A percentile compares a stretch with the other conserved stretches of the same genome.
phyloP scores from a whole-genome alignment of 176 grass and related monocot species.

The Paspalum notatum region DNA sequence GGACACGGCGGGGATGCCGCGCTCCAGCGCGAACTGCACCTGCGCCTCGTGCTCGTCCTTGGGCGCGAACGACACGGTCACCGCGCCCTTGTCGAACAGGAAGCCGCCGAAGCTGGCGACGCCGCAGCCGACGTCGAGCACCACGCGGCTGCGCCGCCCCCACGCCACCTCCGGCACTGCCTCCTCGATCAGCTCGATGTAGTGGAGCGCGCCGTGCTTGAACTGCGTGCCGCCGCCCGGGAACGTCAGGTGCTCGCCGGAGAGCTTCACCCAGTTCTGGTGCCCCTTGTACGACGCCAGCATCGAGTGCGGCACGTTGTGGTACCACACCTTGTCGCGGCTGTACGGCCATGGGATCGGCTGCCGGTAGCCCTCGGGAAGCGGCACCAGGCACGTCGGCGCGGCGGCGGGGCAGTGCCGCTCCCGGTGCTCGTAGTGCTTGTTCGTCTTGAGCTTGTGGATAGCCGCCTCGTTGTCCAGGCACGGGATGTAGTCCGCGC shows the following conservation, averaged over 20 bases:
- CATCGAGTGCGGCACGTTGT: constrained; percentile 77
- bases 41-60: constrained; percentile 99
- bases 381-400: constrained; percentile 70
- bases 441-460: constrained; percentile 57
- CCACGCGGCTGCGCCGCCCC: constrained; percentile 74
- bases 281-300: constrained; percentile 71
- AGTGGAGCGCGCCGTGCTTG: constrained; percentile 66
- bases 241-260: constrained; percentile 79
- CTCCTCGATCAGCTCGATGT: constrained; percentile 73
- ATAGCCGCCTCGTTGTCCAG: constrained; percentile 80
- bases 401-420: constrained; percentile 73
- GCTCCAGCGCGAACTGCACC: constrained; percentile 88
- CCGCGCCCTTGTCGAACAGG: constrained; percentile 68
- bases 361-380: constrained; percentile 60
- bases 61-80: constrained; percentile 92
- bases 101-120: constrained; percentile 91
- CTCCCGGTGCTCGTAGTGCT: constrained; percentile 92
- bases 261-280: constrained; percentile 92
- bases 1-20: constrained; percentile 81
- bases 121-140: constrained; percentile 90
- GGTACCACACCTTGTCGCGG: constrained; percentile 90
- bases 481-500: constrained; percentile 92
- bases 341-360: constrained; percentile 78
- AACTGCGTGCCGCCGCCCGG: constrained; percentile 87
- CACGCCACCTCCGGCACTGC: constrained; percentile 63